Evolutionary conservation across 2,329 filamentous ascomycete species (phyloP).

Genomic region (Colletotrichum musicola): DNA sequence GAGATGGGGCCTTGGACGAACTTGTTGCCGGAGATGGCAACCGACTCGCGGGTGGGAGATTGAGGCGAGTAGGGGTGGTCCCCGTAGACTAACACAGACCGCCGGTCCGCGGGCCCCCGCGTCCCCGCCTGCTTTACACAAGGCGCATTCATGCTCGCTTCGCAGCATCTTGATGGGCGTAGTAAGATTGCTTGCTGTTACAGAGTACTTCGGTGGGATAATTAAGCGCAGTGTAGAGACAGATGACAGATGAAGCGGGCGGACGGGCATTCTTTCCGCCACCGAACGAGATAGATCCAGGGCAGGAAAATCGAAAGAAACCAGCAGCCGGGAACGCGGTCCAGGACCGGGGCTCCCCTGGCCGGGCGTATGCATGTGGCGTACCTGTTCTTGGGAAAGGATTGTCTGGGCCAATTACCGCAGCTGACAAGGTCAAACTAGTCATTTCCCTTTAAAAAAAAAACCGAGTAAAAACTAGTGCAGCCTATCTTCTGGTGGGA

Average conservation of each 20-base stretch:
- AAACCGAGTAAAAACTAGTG: background rate
- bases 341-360: background rate
- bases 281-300: background rate
- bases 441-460: background rate
- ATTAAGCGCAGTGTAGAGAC: background rate
- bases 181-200: background rate
- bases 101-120: background rate
- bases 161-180: background rate
- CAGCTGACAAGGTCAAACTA: background rate
- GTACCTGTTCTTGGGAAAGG: too few species aligned
- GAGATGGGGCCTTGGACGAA: conserved; percentile 16
- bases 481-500: background rate
- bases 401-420: background rate
- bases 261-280: background rate
- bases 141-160: background rate
- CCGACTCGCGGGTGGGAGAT: conserved; percentile 9
- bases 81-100: background rate
- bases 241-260: background rate
- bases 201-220: background rate
- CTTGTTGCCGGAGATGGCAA: conserved; percentile 32
- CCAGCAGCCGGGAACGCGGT: background rate
- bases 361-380: background rate
- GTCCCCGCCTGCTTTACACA: background rate
- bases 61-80: conserved; percentile 23
- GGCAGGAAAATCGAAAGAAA: background rate